Evolutionary conservation across 371 early-diverging fungal species (phyloP).

Genomic region (Mucor saturninus): DNA sequence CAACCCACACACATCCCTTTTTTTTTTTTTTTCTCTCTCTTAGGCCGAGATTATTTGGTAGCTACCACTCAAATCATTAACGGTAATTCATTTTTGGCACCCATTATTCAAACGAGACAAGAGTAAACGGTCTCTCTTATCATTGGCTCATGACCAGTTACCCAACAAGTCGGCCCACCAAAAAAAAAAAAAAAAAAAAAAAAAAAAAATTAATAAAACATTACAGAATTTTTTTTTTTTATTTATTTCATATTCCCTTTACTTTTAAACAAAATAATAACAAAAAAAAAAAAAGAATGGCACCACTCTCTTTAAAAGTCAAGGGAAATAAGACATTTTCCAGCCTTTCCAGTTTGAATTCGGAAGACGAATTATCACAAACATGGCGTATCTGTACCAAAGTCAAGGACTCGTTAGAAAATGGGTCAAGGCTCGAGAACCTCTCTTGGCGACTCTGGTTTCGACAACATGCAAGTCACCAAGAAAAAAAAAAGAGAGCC

Average conservation of each 20-base stretch:
- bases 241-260: slow-evolving; percentile 1
- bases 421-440: slow-evolving; percentile 88
- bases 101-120: slow-evolving; percentile 49
- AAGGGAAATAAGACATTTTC: slow-evolving; percentile 79
- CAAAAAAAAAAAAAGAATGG: slow-evolving; percentile 48
- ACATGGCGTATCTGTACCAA: slow-evolving; percentile 88
- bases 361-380: slow-evolving; percentile 73
- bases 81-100: slow-evolving; percentile 76
- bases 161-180: not conserved
- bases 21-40: not conserved
- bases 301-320: slow-evolving; percentile 77
- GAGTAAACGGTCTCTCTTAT: slow-evolving; percentile 14
- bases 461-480: slow-evolving; percentile 44
- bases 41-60: slow-evolving; percentile 79
- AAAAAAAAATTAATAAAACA: not conserved
- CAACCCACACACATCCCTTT: not conserved
- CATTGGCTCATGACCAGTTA: slow-evolving; percentile 8
- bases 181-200: not conserved
- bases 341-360: slow-evolving; percentile 72
- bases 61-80: slow-evolving; percentile 89
- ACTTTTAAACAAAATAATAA: no score
- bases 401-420: slow-evolving; percentile 86
- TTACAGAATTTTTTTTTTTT: slow-evolving; percentile 8
- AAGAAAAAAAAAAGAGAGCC: slow-evolving; percentile 34
- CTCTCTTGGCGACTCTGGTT: slow-evolving; percentile 90